Evolutionary conservation across 1,284 basidiomycete species (phyloP), one percentile per base, ranked within the genome.

Genomic region (Cronartium ribicola): DNA sequence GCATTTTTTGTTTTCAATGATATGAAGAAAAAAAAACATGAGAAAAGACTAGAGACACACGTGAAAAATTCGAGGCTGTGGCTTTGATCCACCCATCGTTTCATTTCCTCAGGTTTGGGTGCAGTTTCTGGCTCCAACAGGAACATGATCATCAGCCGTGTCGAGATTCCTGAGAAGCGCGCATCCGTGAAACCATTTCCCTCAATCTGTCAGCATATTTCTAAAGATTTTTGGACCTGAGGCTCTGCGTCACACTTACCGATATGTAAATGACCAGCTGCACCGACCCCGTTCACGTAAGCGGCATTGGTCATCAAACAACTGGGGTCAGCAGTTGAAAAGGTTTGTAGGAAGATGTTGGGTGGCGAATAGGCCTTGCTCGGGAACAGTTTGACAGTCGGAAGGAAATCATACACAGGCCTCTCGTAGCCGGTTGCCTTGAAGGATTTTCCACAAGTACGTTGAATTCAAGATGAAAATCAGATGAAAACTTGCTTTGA

Each of bases 81-180:
- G 22, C 22, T 14, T 51, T 51, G 55, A 60, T 73, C 59, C 10
- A 73, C 64, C 71, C 71, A 73, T 6, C 29, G 29, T 6, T 36
- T 20, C 71, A 73, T 73, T 59, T 73, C 71, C 39, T 66, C 40
- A 73, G 64, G 13, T 36, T n/a, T 67, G 14, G 71, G 71, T 13
- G 64, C 63, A 41, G 71, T 66, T 37, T 29, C 17, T 5, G 37
- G 29, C 48, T 73, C 63, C n/a, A 67, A 41, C 43, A 73, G 39
- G 40, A 73, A 73, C 64, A 67, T 73, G 43, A 73, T 66, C 64
- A 73, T 40, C 14, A 67, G 37, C 39, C 71, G 66, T n/a, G 71
- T 48, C 22, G 59, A 73, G 39, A 66, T 66, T 5, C 71, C 71
- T 73, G 17, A 41, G 61, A 39, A 2, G 14, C 37, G 14, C 37